These are phyloP conservation scores for Anthracocystis walkeri DNA, from an alignment of 1,284 basidiomycete genomes.

Conservation along the genomic window DNA sequence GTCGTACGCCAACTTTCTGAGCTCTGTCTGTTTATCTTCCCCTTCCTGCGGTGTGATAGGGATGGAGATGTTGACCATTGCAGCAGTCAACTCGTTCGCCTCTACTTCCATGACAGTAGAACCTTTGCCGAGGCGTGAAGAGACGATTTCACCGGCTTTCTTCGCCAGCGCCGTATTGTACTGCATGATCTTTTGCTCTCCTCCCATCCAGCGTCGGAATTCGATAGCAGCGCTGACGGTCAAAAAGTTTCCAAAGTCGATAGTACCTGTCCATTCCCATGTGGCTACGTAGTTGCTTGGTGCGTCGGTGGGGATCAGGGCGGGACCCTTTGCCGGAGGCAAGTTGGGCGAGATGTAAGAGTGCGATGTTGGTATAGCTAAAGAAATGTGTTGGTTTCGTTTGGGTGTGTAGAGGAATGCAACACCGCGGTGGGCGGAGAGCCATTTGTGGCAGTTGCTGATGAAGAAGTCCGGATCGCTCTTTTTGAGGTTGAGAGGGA, in stretches of 20 bases:
- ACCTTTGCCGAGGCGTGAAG: constrained; percentile 73
- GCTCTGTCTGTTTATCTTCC: constrained; percentile 2
- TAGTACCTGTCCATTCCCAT: constrained; percentile 49
- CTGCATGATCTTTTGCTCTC: constrained; percentile 80
- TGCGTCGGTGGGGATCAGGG: constrained; percentile 22
- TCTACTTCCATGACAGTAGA: constrained; percentile 27
- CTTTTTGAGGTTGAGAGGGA: constrained; percentile 62
- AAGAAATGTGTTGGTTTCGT: constrained; percentile 82
- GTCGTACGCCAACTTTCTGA: constrained; percentile 16
- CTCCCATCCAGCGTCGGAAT: constrained; percentile 84
- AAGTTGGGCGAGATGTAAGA: constrained; percentile 29
- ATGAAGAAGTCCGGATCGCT: constrained; percentile 68
- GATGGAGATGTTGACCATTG: constrained; percentile 51
- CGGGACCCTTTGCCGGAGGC: constrained; percentile 11
- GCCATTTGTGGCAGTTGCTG: constrained; percentile 56
- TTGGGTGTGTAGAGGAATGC: constrained; percentile 83
- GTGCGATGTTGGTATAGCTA: constrained; percentile 78
- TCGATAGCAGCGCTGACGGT: constrained; percentile 75
- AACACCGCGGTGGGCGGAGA: constrained; percentile 78
- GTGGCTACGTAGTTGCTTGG: constrained; percentile 37
- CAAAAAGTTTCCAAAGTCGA: constrained; percentile 47
- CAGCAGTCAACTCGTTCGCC: constrained; percentile 28
- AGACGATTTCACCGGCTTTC: constrained; percentile 75
- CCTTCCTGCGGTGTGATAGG: constrained; percentile 15
- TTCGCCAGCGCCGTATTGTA: constrained; percentile 82